phyloP scores from a whole-genome alignment of 208 protist species.

The Trypanosoma congolense region DNA sequence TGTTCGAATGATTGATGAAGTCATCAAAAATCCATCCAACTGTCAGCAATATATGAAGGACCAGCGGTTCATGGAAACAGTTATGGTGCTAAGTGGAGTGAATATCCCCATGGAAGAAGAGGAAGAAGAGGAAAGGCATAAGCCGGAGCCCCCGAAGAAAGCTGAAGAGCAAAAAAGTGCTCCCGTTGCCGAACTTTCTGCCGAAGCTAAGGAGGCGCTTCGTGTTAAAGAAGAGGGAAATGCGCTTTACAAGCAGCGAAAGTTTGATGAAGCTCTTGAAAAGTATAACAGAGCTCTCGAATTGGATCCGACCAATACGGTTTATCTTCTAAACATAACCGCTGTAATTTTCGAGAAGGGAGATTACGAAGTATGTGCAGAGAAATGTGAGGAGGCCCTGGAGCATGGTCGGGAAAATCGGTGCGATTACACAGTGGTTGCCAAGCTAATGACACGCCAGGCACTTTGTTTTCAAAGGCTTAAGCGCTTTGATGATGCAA shows the following conservation, averaged over 20 bases:
- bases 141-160: conserved; percentile 28
- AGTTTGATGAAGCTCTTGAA: conserved; percentile 91
- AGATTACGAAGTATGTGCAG: conserved; percentile 91
- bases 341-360: conserved; percentile 94
- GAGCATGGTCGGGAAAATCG: conserved; percentile 78
- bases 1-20: conserved; percentile 84
- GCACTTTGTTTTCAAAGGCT: conserved; percentile 85
- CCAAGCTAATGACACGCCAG: conserved; percentile 87
- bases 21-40: conserved; percentile 74
- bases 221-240: conserved; percentile 92
- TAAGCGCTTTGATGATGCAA: conserved; percentile 82
- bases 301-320: conserved; percentile 83
- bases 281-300: conserved; percentile 85
- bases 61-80: conserved; percentile 80
- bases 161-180: conserved; percentile 27
- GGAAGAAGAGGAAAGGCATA: conserved; percentile 38
- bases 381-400: conserved; percentile 85
- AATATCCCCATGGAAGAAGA: conserved; percentile 66
- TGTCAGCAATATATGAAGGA: conserved; percentile 71
- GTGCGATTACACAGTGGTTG: conserved; percentile 92
- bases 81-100: conserved; percentile 79
- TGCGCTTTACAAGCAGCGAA: conserved; percentile 90
- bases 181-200: conserved; percentile 28
- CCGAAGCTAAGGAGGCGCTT: conserved; percentile 61
- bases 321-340: conserved; percentile 86